Conservation (phyloP, 768 basidiomycete genomes). For the Panaeolus papilionaceus region DNA sequence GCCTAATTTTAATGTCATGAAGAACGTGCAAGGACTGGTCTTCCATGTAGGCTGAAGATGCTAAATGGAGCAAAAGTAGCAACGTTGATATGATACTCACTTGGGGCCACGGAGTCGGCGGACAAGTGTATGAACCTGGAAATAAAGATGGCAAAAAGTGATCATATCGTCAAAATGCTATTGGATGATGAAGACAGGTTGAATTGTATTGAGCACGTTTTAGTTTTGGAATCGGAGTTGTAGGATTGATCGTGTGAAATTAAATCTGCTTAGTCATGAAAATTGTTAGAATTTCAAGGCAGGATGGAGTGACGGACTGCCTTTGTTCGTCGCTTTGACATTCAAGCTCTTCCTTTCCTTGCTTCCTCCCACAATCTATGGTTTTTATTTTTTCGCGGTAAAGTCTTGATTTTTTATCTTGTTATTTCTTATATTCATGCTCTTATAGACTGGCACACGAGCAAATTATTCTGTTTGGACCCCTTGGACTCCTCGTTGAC, state of each 20-base stretch:
- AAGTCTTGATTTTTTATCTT: constrained; percentile 20
- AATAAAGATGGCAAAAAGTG: constrained; percentile 5
- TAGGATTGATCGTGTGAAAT: background rate
- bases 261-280: background rate
- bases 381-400: constrained; percentile 48
- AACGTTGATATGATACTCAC: background rate
- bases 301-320: constrained; percentile 13
- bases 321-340: constrained; percentile 31
- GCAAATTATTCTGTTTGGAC: constrained; percentile 66
- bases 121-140: background rate
- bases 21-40: background rate
- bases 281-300: constrained; percentile 13
- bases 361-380: constrained; percentile 54
- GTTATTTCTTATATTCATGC: constrained; percentile 19
- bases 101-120: constrained; percentile 6
- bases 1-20: background rate
- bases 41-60: background rate
- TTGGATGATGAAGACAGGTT: background rate
- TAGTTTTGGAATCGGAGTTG: too few species aligned
- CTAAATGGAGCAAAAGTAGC: background rate
- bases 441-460: constrained; percentile 52
- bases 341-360: constrained; percentile 22
- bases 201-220: background rate
- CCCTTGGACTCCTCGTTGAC: constrained; percentile 67
- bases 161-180: constrained; percentile 3